Base-by-base conservation (phyloP, 2,329 filamentous ascomycete genomes). In the Pezicula rhizophila region DNA sequence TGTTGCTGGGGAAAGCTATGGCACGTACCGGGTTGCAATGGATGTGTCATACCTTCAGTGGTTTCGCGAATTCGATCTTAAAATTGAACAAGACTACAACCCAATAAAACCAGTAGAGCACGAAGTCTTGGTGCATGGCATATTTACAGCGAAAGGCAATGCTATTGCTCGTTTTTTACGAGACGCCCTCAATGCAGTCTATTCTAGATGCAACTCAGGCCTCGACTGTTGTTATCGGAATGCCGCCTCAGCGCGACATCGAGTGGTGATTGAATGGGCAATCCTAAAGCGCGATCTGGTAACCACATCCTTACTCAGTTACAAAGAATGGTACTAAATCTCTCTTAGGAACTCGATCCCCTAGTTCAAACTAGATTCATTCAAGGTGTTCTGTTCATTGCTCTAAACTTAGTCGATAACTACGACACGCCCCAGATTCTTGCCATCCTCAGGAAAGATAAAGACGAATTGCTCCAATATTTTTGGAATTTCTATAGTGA, bases 201-300 rank as follows among this genome's bases (percentile, higher is more conserved):
- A 23, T 35, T 48, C 39, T 47, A 25, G 45, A 39, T 26, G 23
- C 18, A 41, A 42, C 33, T 3, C 33, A 42, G 43, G 47, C 28
- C 18, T 18, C 18, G 18, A 18, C 18, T 3, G 33, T 40, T 52
- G 17, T 20, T 23, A 39, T 45, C 10, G 39, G 3, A 46, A 31
- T 14, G 10, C 42, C 33, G 42, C 39, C 34, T 3, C 2, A 41
- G 8, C 2, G 5, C n/a, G 11, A 40, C 25, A 38, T 12, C 18
- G 14, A 41, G 38, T 37, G 39, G 17, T 12, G 35, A 38, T 48
- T 48, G 38, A 53, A 26, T 49, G 17, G 28, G 28, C n/a, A 26
- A 46, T 53, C 43, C 25, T 54, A 18, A 48, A 35, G 15, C 49
- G 33, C 34, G 49, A 50, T 25, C 23, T 54, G 14, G 47, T 52